phyloP scores from a whole-genome alignment of 2,329 filamentous ascomycete species.

The Colletotrichum kahawae region DNA sequence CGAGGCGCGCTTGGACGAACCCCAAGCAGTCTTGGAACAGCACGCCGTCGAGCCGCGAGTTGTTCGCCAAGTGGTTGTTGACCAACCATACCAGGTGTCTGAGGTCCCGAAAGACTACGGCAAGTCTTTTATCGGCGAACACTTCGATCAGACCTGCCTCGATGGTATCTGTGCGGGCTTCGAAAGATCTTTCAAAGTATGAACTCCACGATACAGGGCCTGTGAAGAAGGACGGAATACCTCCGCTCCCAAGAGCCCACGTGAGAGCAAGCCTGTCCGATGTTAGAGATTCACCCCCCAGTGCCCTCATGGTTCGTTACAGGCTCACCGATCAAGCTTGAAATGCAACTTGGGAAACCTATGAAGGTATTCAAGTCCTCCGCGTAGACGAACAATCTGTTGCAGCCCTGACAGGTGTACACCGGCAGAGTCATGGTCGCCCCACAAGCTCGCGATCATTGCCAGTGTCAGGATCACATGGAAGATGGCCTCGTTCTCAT shows the following conservation, averaged over 20 bases:
- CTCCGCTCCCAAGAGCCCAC: neutral
- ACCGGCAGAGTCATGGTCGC: neutral
- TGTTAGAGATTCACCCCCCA: neutral
- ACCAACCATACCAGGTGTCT: neutral
- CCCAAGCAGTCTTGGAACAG: neutral
- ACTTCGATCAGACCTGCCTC: neutral
- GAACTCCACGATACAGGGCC: neutral
- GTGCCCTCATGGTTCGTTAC: neutral
- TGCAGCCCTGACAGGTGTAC: neutral
- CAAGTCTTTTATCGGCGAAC: neutral
- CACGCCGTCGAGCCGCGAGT: neutral
- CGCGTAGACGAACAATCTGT: neutral
- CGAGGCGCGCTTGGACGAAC: neutral
- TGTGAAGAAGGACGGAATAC: neutral
- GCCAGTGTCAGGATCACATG: neutral
- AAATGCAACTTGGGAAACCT: neutral
- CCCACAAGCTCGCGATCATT: neutral
- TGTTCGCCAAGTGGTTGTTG: neutral
- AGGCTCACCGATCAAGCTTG: neutral
- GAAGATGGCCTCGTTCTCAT: neutral
- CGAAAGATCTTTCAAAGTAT: neutral
- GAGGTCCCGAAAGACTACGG: neutral
- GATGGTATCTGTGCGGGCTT: neutral
- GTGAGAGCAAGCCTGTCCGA: neutral
- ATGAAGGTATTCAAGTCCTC: neutral